These are phyloP conservation scores for Aspergillus leporis DNA, from an alignment of 495 filamentous ascomycete species.

Conservation along the genomic window DNA sequence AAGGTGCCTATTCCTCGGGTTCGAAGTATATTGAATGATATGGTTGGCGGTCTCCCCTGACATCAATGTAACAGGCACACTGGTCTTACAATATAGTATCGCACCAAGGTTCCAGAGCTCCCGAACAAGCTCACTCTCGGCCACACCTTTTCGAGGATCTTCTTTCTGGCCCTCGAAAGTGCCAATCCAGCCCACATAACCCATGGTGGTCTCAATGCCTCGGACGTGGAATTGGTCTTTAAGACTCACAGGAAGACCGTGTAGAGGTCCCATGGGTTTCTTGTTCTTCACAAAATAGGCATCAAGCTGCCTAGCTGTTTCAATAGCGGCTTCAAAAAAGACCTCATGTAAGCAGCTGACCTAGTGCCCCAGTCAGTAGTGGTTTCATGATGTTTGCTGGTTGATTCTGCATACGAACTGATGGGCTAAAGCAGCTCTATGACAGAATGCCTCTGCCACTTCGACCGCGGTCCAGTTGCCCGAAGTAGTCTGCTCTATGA, in stretches of 20 bases:
- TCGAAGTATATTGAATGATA: slow-evolving; percentile 52
- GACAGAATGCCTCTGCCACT: slow-evolving; percentile 57
- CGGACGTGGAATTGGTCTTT: slow-evolving; percentile 67
- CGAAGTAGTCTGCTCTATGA: slow-evolving; percentile 46
- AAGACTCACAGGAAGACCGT: slow-evolving; percentile 60
- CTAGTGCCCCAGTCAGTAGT: not conserved
- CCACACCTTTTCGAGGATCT: slow-evolving; percentile 34
- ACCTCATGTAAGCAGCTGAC: slow-evolving; percentile 56
- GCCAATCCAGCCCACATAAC: slow-evolving; percentile 54
- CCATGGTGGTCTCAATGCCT: slow-evolving; percentile 64
- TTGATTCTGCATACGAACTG: slow-evolving; percentile 43
- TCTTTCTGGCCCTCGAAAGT: slow-evolving; percentile 51
- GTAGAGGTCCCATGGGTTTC: slow-evolving; percentile 52
- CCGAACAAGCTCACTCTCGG: slow-evolving; percentile 52
- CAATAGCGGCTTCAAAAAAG: slow-evolving; percentile 55
- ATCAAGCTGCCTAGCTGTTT: slow-evolving; percentile 58
- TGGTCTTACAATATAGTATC: slow-evolving; percentile 67
- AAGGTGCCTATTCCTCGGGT: slow-evolving; percentile 49
- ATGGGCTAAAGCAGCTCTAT: slow-evolving; percentile 57
- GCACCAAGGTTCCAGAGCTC: slow-evolving; percentile 58
- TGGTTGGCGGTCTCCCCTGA: slow-evolving; percentile 59
- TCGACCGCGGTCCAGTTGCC: slow-evolving; percentile 49
- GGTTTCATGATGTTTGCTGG: too few relatives aligned
- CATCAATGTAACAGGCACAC: slow-evolving; percentile 63
- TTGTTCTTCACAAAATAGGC: slow-evolving; percentile 41